These are phyloP conservation scores for Neocatenulostroma microsporum DNA, from an alignment of 2,329 filamentous ascomycete genomes.

Conservation along the genomic window DNA sequence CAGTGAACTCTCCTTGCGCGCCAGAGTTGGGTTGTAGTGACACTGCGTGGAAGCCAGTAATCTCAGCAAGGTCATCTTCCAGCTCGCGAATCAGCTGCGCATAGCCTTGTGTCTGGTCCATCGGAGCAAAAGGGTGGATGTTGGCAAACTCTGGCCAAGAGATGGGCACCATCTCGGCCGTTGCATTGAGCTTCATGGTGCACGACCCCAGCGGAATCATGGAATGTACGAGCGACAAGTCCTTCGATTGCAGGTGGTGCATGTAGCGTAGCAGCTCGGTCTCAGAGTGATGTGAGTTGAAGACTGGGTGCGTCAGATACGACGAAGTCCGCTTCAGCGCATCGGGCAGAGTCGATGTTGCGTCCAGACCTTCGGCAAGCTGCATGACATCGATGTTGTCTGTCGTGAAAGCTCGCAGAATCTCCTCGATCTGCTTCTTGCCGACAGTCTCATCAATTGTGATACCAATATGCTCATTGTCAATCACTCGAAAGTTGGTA, in stretches of 20 bases:
- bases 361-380: conserved; percentile 25
- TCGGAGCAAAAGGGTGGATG: conserved; percentile 72
- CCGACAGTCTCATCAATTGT: conserved; percentile 70
- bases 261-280: conserved; percentile 93
- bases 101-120: conserved; percentile 60
- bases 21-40: conserved; percentile 94
- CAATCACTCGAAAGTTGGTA: conserved; percentile 58
- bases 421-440: conserved; percentile 48
- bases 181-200: conserved; percentile 93
- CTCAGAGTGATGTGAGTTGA: conserved; percentile 92
- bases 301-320: conserved; percentile 83
- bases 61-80: conserved; percentile 65
- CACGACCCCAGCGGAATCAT: conserved; percentile 97
- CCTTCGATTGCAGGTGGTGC: conserved; percentile 85
- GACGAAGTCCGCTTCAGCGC: conserved; percentile 60
- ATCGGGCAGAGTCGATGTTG: conserved; percentile 43
- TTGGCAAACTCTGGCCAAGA: conserved; percentile 68
- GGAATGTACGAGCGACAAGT: conserved; percentile 86
- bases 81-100: conserved; percentile 61
- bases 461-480: conserved; percentile 57
- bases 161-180: conserved; percentile 84
- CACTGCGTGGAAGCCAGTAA: conserved; percentile 84
- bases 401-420: conserved; percentile 50
- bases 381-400: conserved; percentile 31
- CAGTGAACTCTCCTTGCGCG: conserved; percentile 90